Percentiles rank a stretch among this genome's conserved stretches.
Conservation (phyloP, 768 basidiomycete species). For the Trametopsis cervina region DNA sequence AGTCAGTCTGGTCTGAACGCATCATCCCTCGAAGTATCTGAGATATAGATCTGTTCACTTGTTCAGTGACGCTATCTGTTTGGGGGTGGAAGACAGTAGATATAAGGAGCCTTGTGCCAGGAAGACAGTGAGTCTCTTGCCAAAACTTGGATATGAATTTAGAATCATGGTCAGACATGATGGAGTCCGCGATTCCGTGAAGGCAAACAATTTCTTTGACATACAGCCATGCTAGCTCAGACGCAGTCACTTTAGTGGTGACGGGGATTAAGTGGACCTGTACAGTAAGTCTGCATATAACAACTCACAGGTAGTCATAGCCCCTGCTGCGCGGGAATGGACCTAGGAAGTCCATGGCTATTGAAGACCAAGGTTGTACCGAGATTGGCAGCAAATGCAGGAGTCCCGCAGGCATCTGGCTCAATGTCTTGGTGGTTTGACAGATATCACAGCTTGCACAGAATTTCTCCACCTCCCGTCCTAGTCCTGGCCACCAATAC, state of each 20-base stretch:
- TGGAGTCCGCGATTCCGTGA: conserved; percentile 19
- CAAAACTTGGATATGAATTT: conserved; percentile 32
- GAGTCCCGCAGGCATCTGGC: conserved; percentile 2
- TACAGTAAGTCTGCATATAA: conserved; percentile 19
- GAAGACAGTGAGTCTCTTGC: conserved; percentile 12
- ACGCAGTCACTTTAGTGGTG: conserved; percentile 10
- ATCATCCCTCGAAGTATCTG: conserved; percentile 14
- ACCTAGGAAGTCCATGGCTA: conserved; percentile 35
- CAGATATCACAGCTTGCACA: conserved; percentile 17
- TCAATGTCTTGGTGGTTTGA: conserved; percentile 13
- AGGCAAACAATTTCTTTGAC: conserved; percentile 16
- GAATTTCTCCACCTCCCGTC: conserved; percentile 13
- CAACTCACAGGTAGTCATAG: conserved; percentile 23
- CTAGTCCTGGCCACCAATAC: conserved; percentile 30
- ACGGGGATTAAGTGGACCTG: conserved; percentile 17
- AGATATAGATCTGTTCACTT: conserved; percentile 10
- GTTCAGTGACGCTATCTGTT: conserved; percentile 21
- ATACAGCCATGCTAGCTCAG: conserved; percentile 14
- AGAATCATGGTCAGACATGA: conserved; percentile 24
- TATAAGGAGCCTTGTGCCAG: conserved; percentile 15
- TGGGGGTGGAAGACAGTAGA: conserved; percentile 26
- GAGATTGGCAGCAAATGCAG: conserved; percentile 23
- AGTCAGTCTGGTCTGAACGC: conserved; percentile 20
- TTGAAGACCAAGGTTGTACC: conserved; percentile 27
- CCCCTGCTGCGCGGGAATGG: conserved; percentile 22